These are phyloP conservation scores for Boletus huronensis DNA, from an alignment of 768 basidiomycete genomes.

Conservation along the genomic window DNA sequence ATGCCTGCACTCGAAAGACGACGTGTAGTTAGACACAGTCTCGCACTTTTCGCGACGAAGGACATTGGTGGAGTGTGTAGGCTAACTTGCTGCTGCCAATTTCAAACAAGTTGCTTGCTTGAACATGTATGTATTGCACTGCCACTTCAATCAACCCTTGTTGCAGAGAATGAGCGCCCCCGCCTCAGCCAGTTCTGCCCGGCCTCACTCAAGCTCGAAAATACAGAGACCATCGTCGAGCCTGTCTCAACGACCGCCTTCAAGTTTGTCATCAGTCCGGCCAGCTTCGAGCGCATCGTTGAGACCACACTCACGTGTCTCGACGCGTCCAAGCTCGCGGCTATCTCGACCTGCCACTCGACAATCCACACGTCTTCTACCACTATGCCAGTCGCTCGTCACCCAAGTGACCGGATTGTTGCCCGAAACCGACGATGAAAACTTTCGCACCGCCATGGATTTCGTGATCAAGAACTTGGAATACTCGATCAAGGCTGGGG, in stretches of 20 bases:
- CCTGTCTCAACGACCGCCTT: slow-evolving; percentile 40
- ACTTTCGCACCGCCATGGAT: slow-evolving; percentile 50
- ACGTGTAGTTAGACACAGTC: slow-evolving; percentile 10
- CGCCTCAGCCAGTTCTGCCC: slow-evolving; percentile 10
- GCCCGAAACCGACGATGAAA: slow-evolving; percentile 39
- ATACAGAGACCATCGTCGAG: slow-evolving; percentile 33
- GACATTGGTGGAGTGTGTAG: slow-evolving; percentile 12
- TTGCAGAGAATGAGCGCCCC: slow-evolving; percentile 20
- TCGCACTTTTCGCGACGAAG: slow-evolving; percentile 9
- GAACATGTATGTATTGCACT: background rate
- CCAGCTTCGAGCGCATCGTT: slow-evolving; percentile 42
- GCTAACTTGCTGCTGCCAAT: background rate
- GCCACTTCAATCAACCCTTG: background rate
- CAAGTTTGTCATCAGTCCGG: slow-evolving; percentile 45
- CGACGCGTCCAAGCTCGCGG: slow-evolving; percentile 39
- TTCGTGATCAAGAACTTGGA: slow-evolving; percentile 60
- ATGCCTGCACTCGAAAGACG: background rate
- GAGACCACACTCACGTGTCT: slow-evolving; percentile 35
- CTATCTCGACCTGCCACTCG: slow-evolving; percentile 51
- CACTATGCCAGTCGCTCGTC: slow-evolving; percentile 53
- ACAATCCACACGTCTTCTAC: slow-evolving; percentile 48
- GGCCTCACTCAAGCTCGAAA: slow-evolving; percentile 22
- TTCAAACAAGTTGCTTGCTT: background rate
- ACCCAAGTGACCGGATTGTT: slow-evolving; percentile 51
- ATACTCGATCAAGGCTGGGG: slow-evolving; percentile 51